phyloP scores from a whole-genome alignment of 768 basidiomycete genomes.

The Sarcomyxa edulis region DNA sequence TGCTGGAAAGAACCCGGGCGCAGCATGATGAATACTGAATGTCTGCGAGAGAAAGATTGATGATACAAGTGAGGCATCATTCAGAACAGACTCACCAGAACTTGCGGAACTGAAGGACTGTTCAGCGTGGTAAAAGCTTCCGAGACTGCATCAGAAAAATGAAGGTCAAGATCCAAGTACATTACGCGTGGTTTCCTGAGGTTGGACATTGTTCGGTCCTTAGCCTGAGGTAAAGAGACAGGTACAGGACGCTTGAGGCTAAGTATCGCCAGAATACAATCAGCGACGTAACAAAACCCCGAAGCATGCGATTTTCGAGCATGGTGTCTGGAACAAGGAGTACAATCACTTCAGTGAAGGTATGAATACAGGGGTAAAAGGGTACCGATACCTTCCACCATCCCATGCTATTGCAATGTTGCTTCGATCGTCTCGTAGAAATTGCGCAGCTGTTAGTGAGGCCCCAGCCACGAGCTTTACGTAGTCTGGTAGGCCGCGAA shows the following conservation, averaged over 20 bases:
- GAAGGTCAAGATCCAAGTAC: constrained; percentile 91
- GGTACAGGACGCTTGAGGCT: constrained; percentile 43
- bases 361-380: neutral
- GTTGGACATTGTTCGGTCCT: constrained; percentile 2
- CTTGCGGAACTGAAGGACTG: constrained; percentile 32
- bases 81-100: constrained; percentile 43
- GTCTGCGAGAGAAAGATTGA: constrained; percentile 37
- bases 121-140: constrained; percentile 57
- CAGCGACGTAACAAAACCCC: constrained; percentile 94
- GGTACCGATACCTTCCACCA: constrained; percentile 63
- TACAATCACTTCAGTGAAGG: neutral
- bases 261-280: constrained; percentile 79
- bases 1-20: constrained; percentile 80
- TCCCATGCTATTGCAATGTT: constrained; percentile 85
- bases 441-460: constrained; percentile 65
- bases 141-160: constrained; percentile 87
- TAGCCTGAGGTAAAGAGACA: constrained; percentile 11
- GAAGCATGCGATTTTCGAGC: constrained; percentile 72
- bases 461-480: constrained; percentile 71
- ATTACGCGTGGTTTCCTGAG: constrained; percentile 56
- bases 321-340: constrained; percentile 56
- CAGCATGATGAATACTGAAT: constrained; percentile 78
- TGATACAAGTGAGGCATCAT: neutral
- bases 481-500: constrained; percentile 64
- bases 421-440: constrained; percentile 43